phyloP scores from a whole-genome alignment of 306 rosid genomes.

The Vicia villosa region DNA sequence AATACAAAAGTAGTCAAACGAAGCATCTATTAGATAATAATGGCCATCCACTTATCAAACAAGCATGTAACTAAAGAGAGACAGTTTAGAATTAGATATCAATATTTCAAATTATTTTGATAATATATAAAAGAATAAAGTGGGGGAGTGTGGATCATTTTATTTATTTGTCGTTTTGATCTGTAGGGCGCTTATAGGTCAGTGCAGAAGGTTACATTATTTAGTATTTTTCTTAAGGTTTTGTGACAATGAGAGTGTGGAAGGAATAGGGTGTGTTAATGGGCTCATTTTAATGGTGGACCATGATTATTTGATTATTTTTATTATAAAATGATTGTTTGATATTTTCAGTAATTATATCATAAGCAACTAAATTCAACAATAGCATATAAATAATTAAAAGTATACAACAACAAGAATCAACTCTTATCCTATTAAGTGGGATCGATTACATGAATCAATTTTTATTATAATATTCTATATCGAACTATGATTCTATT shows the following conservation, averaged over 20 bases:
- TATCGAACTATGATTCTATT: too few relatives aligned
- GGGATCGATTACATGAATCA: too few relatives aligned
- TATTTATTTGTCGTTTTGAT: constrained; percentile 31
- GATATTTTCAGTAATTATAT: constrained; percentile 38
- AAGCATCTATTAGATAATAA: constrained; percentile 34
- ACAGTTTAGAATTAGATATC: constrained; percentile 14
- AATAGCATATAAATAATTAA: not conserved
- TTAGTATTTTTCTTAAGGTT: constrained; percentile 33
- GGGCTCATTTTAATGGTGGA: constrained; percentile 49
- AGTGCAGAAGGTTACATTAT: constrained; percentile 28
- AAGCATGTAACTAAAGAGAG: constrained; percentile 29
- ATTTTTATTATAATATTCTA: too few relatives aligned
- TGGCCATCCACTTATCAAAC: constrained; percentile 42
- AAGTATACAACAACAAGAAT: too few relatives aligned
- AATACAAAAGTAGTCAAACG: constrained; percentile 35
- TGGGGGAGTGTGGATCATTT: constrained; percentile 13
- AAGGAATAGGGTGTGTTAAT: constrained; percentile 45
- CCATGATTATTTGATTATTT: constrained; percentile 34
- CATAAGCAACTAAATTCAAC: constrained; percentile 5
- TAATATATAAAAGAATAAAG: not conserved
- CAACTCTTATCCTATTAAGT: too few relatives aligned
- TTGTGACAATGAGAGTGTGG: constrained; percentile 39
- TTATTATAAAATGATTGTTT: not conserved
- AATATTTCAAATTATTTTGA: constrained; percentile 9
- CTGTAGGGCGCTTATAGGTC: constrained; percentile 44